Conservation (phyloP, 83 land plant genomes). For the Isoetes engelmannii region DNA sequence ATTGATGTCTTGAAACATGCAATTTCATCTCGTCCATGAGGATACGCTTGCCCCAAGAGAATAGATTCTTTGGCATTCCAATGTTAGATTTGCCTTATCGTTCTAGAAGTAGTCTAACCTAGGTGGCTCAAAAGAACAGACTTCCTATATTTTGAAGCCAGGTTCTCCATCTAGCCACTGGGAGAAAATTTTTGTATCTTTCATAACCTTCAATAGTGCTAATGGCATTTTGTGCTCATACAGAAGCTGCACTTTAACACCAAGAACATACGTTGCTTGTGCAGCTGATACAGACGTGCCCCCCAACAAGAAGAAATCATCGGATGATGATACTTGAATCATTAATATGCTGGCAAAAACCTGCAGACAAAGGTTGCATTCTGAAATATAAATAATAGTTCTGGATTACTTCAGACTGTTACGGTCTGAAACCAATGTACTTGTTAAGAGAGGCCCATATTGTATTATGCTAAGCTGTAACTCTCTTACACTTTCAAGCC, state of each 20-base stretch:
- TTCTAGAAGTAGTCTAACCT: background rate
- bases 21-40: background rate
- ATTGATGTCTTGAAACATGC: conserved; percentile 1
- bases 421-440: no score
- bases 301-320: conserved; percentile 68
- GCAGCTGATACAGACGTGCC: conserved; percentile 83
- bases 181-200: conserved; percentile 1
- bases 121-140: background rate
- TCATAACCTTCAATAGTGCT: conserved; percentile 33
- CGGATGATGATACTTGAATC: conserved; percentile 39
- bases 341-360: conserved; percentile 48
- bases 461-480: no score
- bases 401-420: background rate
- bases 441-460: no score
- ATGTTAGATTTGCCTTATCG: background rate
- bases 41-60: background rate
- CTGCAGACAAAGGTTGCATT: conserved; percentile 29
- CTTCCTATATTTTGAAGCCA: background rate
- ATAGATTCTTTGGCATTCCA: conserved; percentile 20
- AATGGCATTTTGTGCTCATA: conserved; percentile 36
- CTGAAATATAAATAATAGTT: background rate
- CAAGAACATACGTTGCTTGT: conserved; percentile 49
- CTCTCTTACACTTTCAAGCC: no score
- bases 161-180: background rate
- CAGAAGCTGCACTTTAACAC: conserved; percentile 56